Base-by-base conservation (phyloP, 148 eudicot genomes). In the Rhododendron ferrugineum region DNA sequence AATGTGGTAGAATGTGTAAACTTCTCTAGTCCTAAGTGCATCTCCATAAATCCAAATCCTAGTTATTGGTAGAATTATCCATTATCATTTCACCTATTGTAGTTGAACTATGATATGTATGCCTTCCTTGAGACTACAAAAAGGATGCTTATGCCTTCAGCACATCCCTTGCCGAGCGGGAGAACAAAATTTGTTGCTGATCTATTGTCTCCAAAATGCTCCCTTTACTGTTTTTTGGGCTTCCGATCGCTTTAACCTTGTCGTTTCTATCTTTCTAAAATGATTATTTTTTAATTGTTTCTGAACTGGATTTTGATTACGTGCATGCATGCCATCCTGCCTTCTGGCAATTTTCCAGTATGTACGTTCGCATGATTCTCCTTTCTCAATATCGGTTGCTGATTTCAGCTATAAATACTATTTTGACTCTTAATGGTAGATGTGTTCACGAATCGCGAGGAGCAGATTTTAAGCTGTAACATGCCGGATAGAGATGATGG, bases 401-500 rank as follows among this genome's bases (percentile, higher is more conserved):
- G 6, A 79, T 32, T 42, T 44, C 32, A 3, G 36, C 30, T 56
- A 20, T 56, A 47, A 36, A 52, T 79, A 32, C 42, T 40, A 42
- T 85, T 77, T 81, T 36, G 16, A 30, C 18, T n/a, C 20, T 58
- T 85, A 89, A 93, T 89, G 90, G 84, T 82, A 52, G 92, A 90
- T 79, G 86, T 85, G 60, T 74, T 83, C 28, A 91, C 86, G 85
- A 88, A 91, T 82, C 87, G 91, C 60, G 99, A 95, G 86, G 99
- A 94, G 88, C 94, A 92, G 86, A 89, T 94, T 86, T 88, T 94
- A 82, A 89, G 89, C 82, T 88, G 89, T 62, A 82, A 84, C 82
- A 90, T 92, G 88, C 90, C 91, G 42, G 96, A 94, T 83, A 88
- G 88, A 58, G 98, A 94, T 82, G 95, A 95, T 86, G 92, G 86